Evolutionary conservation across 495 filamentous ascomycete species (phyloP).

Genomic region (Hyaloscypha variabilis): DNA sequence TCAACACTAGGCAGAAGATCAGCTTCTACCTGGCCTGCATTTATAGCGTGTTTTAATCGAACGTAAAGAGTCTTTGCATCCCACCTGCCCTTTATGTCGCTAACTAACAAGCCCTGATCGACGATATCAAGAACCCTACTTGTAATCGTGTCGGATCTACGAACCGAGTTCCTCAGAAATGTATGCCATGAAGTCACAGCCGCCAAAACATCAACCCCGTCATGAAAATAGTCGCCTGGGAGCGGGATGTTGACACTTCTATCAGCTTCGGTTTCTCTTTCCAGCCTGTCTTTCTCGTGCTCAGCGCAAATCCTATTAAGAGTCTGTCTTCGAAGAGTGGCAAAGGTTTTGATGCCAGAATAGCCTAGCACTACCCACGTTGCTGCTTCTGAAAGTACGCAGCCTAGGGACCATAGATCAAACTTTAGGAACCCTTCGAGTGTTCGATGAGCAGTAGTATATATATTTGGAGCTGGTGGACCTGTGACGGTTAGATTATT

Average conservation of each 20-base stretch:
- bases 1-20: too few relatives aligned
- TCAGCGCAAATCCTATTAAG: background rate
- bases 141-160: background rate
- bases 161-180: slow-evolving; percentile 16
- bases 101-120: too few relatives aligned
- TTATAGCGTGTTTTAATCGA: too few relatives aligned
- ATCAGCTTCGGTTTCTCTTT: background rate
- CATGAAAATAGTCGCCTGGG: slow-evolving; percentile 33
- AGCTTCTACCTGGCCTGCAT: too few relatives aligned
- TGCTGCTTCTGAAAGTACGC: slow-evolving; percentile 44
- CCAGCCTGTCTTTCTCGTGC: background rate
- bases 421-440: too few relatives aligned
- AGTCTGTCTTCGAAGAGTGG: slow-evolving; percentile 28
- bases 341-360: slow-evolving; percentile 32
- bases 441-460: too few relatives aligned
- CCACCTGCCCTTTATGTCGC: too few relatives aligned
- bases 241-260: too few relatives aligned
- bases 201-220: slow-evolving; percentile 27
- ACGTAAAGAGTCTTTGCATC: too few relatives aligned
- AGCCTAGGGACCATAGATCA: slow-evolving; percentile 47
- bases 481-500: too few relatives aligned
- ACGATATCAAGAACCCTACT: background rate
- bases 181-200: slow-evolving; percentile 35
- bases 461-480: background rate
- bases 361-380: slow-evolving; percentile 44